Evolutionary conservation across 371 early-diverging fungal genomes (phyloP).

Genomic region (Haplosporangium sp.): DNA sequence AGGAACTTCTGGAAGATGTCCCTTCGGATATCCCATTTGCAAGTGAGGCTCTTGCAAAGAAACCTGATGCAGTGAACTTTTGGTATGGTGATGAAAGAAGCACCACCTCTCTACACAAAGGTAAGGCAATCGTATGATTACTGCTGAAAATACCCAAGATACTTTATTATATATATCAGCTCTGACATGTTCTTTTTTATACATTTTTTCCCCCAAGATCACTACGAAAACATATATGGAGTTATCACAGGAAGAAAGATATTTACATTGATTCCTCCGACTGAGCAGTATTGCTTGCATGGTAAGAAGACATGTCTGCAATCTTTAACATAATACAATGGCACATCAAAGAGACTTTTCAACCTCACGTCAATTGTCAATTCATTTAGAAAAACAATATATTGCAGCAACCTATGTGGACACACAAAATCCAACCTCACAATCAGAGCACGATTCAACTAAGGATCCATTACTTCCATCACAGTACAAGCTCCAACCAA

Average conservation of each 20-base stretch:
- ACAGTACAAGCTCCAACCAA: slow-evolving; percentile 54
- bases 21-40: slow-evolving; percentile 73
- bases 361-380: background rate
- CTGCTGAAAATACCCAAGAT: no score
- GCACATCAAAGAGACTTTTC: no score
- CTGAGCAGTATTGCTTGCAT: slow-evolving; percentile 75
- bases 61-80: slow-evolving; percentile 84
- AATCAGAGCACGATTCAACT: slow-evolving; percentile 11
- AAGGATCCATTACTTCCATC: background rate
- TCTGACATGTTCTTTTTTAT: background rate
- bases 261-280: slow-evolving; percentile 78
- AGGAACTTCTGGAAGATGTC: slow-evolving; percentile 67
- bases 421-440: slow-evolving; percentile 14
- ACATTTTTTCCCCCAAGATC: slow-evolving; percentile 58
- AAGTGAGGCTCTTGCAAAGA: slow-evolving; percentile 68
- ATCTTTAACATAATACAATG: background rate
- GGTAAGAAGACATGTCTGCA: slow-evolving; percentile 54
- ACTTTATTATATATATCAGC: no score
- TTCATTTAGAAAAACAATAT: slow-evolving; percentile 63
- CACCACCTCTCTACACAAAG: slow-evolving; percentile 78
- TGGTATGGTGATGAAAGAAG: slow-evolving; percentile 80
- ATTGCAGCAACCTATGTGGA: slow-evolving; percentile 66
- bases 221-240: slow-evolving; percentile 84
- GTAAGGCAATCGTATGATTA: slow-evolving; percentile 1
- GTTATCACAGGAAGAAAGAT: slow-evolving; percentile 79